A percentile compares a stretch with the other conserved stretches of the same genome.
Evolutionary conservation across 2,329 filamentous ascomycete species (phyloP).

Genomic region (Scedosporium boydii): DNA sequence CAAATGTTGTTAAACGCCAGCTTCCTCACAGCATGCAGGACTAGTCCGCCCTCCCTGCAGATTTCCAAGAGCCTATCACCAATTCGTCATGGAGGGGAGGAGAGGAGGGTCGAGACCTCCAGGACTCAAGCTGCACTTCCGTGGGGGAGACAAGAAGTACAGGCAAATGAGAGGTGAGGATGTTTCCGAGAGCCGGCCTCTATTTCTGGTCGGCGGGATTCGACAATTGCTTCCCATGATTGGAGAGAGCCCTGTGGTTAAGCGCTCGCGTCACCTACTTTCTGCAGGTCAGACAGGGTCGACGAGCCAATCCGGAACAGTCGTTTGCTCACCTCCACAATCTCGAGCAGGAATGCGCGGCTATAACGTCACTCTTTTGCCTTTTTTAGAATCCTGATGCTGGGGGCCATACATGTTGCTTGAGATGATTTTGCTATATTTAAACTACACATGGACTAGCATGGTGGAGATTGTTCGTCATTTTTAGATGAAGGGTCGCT

Average conservation of each 20-base stretch:
- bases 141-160: neutral
- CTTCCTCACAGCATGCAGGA: too few relatives aligned
- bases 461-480: neutral
- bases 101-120: neutral
- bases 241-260: conserved; percentile 2
- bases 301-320: neutral
- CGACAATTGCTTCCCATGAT: neutral
- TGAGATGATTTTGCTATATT: neutral
- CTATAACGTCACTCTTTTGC: neutral
- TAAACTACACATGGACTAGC: neutral
- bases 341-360: neutral
- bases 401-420: neutral
- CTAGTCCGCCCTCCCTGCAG: too few relatives aligned
- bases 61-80: too few relatives aligned
- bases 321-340: neutral
- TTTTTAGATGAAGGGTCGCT: neutral
- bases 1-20: too few relatives aligned
- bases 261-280: neutral
- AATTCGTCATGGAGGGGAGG: neutral
- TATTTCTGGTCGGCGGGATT: conserved; percentile 1
- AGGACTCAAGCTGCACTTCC: neutral
- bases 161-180: neutral
- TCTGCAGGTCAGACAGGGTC: neutral
- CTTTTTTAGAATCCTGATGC: neutral
- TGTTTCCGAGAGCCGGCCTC: neutral